Base-by-base conservation (phyloP, 179 eudicot species). In the Beta macrorhiza region DNA sequence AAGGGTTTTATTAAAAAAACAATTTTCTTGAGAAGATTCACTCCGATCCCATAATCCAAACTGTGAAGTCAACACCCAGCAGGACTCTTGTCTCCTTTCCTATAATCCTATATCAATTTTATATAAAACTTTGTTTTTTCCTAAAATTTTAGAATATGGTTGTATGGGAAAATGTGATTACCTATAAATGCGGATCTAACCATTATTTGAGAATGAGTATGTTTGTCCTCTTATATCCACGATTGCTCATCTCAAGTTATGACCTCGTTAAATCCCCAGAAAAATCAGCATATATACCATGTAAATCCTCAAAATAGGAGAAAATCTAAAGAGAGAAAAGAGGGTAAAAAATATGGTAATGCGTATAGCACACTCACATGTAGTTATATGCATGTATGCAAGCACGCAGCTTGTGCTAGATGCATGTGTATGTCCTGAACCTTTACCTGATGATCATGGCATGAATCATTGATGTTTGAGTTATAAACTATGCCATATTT, bases 171-270 rank as follows among this genome's bases (percentile, higher is more conserved):
- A 72, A 72, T 88, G 92, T 87, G 90, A 53, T 19, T 56, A 81
- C 89, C 92, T 87, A 88, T 49, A 85, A 88, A 84, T 87, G 80
- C 89, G 92, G 92, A 90, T 90, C 92, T 90, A 75, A 86, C 84
- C 87, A 87, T 84, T 77, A 86, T 87, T 86, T 89, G 84, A 86
- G 90, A 87, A 88, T 88, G 84, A 88, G 92, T 78, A 90, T 90
- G 90, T 88, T 85, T 90, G 92, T 90, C 91, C 57, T 90, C 53
- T 49, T 49, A 49, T 7, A 49, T 5, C 53, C 69, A 32, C 8
- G 9, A 37, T 81, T 65, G 47, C 64, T 55, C 59, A 53, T 65
- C 74, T 78, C 64, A 67, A 67, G 25, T 57, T 19, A 72, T 51
- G 29, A 7, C 75, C 75, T 55, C 59, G 25, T 47, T 44, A 47